Conservation (phyloP, 805 yeast genomes). For the Wickerhamomyces strasburgensis region DNA sequence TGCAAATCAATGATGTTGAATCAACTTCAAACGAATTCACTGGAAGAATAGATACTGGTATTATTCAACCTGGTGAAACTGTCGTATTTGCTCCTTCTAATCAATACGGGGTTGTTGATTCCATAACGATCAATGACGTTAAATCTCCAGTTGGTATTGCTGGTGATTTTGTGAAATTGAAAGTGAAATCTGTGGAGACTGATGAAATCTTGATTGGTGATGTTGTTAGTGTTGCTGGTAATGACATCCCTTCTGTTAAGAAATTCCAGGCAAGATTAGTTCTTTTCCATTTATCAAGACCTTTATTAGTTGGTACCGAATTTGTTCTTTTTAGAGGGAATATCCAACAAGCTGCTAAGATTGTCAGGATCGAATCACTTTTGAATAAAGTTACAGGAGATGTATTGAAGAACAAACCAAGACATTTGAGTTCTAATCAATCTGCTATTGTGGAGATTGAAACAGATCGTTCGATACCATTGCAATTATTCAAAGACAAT, state of each 20-base stretch:
- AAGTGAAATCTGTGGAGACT: constrained; percentile 85
- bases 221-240: constrained; percentile 87
- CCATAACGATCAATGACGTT: constrained; percentile 87
- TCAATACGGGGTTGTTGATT: constrained; percentile 85
- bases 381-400: constrained; percentile 93
- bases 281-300: constrained; percentile 90
- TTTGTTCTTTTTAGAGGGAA: constrained; percentile 92
- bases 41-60: constrained; percentile 93
- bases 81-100: constrained; percentile 88
- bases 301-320: constrained; percentile 84
- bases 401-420: constrained; percentile 83
- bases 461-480: constrained; percentile 82
- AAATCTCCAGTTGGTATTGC: constrained; percentile 74
- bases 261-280: constrained; percentile 79
- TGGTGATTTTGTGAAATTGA: constrained; percentile 90
- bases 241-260: constrained; percentile 80
- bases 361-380: constrained; percentile 74
- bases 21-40: constrained; percentile 87
- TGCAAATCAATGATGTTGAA: constrained; percentile 83
- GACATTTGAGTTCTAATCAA: constrained; percentile 94
- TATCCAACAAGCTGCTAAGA: constrained; percentile 88
- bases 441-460: constrained; percentile 90
- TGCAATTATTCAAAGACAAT: constrained; percentile 90
- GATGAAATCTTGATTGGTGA: constrained; percentile 91
- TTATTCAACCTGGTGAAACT: constrained; percentile 87